These are phyloP conservation scores for Saccharomyces cerevisiae DNA, from an alignment of 805 yeast genomes.

Conservation along the genomic window DNA sequence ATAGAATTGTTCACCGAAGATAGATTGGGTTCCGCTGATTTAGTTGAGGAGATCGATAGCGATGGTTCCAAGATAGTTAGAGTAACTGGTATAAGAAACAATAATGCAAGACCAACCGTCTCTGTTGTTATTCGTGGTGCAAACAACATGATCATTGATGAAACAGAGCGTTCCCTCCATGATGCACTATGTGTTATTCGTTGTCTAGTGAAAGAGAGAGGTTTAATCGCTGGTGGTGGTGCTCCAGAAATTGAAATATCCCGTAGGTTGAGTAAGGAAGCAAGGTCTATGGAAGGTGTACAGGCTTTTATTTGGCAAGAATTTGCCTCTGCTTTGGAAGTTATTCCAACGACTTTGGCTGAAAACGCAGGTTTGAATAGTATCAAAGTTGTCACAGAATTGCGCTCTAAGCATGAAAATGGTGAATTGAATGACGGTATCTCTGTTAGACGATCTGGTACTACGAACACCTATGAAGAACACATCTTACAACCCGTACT, in stretches of 20 bases:
- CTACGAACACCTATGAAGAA: constrained; percentile 84
- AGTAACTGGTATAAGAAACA: constrained; percentile 65
- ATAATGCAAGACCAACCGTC: constrained; percentile 46
- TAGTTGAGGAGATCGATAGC: constrained; percentile 83
- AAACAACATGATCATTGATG: constrained; percentile 81
- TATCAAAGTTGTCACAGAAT: constrained; percentile 83
- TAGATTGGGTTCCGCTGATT: constrained; percentile 84
- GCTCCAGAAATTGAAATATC: constrained; percentile 94
- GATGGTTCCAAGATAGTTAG: constrained; percentile 86
- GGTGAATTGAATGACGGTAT: constrained; percentile 95
- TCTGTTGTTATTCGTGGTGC: constrained; percentile 94
- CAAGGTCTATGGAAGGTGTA: constrained; percentile 68
- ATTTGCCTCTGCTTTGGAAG: constrained; percentile 85
- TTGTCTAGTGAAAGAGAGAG: constrained; percentile 81
- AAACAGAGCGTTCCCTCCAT: constrained; percentile 93
- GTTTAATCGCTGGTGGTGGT: constrained; percentile 96
- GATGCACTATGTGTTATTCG: constrained; percentile 94
- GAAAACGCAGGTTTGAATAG: constrained; percentile 93
- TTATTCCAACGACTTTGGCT: constrained; percentile 88
- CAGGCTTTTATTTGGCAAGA: constrained; percentile 89
- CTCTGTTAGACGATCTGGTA: constrained; percentile 87
- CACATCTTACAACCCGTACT: constrained; percentile 94
- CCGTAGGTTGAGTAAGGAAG: constrained; percentile 60
- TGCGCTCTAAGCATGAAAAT: constrained; percentile 80
- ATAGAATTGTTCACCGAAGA: constrained; percentile 89